Evolutionary conservation across 305 asterid species (phyloP).

Genomic region (Caryopteris hybrid): DNA sequence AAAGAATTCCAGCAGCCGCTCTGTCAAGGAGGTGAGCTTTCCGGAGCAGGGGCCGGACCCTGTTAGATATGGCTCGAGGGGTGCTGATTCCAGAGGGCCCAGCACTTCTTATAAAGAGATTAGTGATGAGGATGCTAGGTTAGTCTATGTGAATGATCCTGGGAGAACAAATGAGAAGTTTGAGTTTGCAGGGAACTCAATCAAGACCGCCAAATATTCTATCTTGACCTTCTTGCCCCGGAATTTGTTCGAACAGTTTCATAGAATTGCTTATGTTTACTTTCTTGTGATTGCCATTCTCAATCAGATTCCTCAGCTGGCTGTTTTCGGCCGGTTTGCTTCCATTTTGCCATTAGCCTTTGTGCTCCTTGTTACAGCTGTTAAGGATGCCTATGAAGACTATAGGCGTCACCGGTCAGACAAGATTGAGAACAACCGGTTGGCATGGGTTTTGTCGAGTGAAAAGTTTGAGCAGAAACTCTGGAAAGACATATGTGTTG

Average conservation of each 20-base stretch:
- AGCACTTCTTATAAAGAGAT: conserved; percentile 76
- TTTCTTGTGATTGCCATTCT: conserved; percentile 91
- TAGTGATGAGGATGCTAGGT: conserved; percentile 84
- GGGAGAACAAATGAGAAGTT: conserved; percentile 60
- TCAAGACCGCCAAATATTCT: conserved; percentile 74
- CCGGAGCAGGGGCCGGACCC: conserved; percentile 48
- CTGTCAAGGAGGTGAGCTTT: conserved; percentile 65
- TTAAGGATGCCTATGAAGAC: conserved; percentile 93
- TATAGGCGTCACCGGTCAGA: conserved; percentile 86
- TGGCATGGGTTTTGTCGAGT: conserved; percentile 56
- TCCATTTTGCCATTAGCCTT: conserved; percentile 82
- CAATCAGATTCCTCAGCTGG: conserved; percentile 96
- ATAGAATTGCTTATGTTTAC: conserved; percentile 88
- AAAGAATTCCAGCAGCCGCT: conserved; percentile 51
- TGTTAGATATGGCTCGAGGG: conserved; percentile 63
- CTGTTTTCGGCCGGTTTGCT: conserved; percentile 91
- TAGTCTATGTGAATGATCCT: conserved; percentile 70
- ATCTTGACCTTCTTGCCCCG: conserved; percentile 85
- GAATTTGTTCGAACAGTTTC: conserved; percentile 95
- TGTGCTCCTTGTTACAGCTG: conserved; percentile 81
- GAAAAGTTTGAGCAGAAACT: conserved; percentile 55
- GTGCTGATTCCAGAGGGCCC: conserved; percentile 68
- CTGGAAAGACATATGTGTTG: conserved; percentile 84
- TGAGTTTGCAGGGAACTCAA: conserved; percentile 69
- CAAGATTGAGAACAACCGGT: conserved; percentile 77